Evolutionary conservation across 352 stramenopile genomes (phyloP).

Genomic region (Phytophthora citrophthora): DNA sequence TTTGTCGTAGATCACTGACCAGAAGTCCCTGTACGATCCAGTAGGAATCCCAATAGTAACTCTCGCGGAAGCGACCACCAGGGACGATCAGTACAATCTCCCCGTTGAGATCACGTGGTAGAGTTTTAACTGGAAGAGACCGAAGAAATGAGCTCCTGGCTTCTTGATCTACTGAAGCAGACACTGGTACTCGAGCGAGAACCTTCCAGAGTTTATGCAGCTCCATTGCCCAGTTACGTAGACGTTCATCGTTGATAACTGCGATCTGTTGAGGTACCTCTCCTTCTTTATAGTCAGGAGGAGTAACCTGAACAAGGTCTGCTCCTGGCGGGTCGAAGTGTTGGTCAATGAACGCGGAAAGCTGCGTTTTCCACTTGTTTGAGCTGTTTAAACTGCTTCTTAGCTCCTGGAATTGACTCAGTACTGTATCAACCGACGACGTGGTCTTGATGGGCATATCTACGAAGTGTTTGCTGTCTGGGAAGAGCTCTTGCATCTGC

Average conservation of each 20-base stretch:
- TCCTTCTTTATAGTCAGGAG: slow-evolving; percentile 49
- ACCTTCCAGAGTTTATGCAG: slow-evolving; percentile 81
- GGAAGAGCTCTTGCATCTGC: slow-evolving; percentile 69
- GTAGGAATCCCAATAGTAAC: slow-evolving; percentile 94
- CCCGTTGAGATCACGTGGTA: slow-evolving; percentile 25
- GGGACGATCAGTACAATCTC: slow-evolving; percentile 81
- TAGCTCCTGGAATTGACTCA: slow-evolving; percentile 36
- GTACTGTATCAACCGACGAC: slow-evolving; percentile 42
- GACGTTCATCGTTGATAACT: slow-evolving; percentile 45
- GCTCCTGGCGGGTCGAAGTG: slow-evolving; percentile 70
- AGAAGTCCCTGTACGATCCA: slow-evolving; percentile 92
- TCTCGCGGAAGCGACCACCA: slow-evolving; percentile 91
- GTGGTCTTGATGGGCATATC: slow-evolving; percentile 83
- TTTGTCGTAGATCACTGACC: slow-evolving; percentile 75
- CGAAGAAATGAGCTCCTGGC: slow-evolving; percentile 30
- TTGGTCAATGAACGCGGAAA: slow-evolving; percentile 59
- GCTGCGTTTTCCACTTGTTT: slow-evolving; percentile 30
- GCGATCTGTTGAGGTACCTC: slow-evolving; percentile 50
- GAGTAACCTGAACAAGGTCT: slow-evolving; percentile 48
- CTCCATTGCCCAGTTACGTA: slow-evolving; percentile 65
- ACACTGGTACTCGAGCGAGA: slow-evolving; percentile 52
- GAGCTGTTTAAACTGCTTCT: slow-evolving; percentile 4
- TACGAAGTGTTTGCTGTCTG: slow-evolving; percentile 91
- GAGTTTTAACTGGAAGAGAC: slow-evolving; percentile 41
- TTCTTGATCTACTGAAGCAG: slow-evolving; percentile 4